Base-by-base conservation (phyloP, 441 rosid genomes). In the Adansonia gregorii region DNA sequence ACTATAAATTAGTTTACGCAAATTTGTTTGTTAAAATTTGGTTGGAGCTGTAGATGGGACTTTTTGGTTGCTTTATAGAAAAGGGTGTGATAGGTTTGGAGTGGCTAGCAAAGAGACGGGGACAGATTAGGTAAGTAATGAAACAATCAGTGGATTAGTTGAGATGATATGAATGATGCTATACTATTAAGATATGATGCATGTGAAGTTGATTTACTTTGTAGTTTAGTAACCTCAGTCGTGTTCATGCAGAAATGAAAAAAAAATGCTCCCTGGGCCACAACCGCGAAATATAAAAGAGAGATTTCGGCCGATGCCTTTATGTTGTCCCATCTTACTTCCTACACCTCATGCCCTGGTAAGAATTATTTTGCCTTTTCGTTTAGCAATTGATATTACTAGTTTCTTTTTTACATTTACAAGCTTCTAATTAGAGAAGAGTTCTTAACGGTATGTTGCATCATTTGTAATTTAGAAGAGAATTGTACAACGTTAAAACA, bases 271-370 rank as follows among this genome's bases (percentile, higher is more conserved):
- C 82, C 61, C 80, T 81, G 85, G 78, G 72, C 79, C 84, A 55
- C 97, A 80, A 66, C 78, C 88, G 3, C 87, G 73, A 78, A 79
- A 91, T 81, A 76, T 85, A 69, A 95, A 87, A 85, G 97, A 92
- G 87, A 94, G 95, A 87, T 96, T 94, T 74, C 94, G 97, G 78
- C 98, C 99, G 46, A 83, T 96, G 97, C 98, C 98, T 54, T 82
- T 94, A 83, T 89, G 94, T 85, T 90, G 92, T 76, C 99, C 98
- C 60, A 84, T 93, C 78, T 85, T 96, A 35, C 88, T 93, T 80
- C 98, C 99, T 68, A 83, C 92, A 63, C 93, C 99, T 4, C 99
- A 94, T 90, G 98, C 97, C 17, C 82, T 96, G 93, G 99, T 96
- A 89, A 84, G 60, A 46, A 73, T 55, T 68, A 55, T 83, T 51